phyloP scores from a whole-genome alignment of 2,329 filamentous ascomycete species.

The Pseudocercospora fuligena region DNA sequence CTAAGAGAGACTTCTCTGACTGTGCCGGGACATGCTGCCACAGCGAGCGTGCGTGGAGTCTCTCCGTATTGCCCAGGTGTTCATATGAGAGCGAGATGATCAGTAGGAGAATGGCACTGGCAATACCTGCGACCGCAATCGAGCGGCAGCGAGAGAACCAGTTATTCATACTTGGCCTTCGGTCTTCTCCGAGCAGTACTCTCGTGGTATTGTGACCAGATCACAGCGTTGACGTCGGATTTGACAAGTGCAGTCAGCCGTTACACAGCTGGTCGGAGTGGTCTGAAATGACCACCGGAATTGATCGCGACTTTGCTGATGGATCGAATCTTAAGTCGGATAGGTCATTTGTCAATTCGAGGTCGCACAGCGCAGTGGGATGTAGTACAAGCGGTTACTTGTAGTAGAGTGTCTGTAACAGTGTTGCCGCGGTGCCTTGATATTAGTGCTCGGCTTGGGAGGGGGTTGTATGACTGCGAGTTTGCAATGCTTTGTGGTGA shows the following conservation, averaged over 20 bases:
- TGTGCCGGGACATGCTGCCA: background rate
- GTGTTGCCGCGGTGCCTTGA: no score
- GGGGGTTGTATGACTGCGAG: no score
- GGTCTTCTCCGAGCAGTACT: background rate
- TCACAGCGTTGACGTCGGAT: background rate
- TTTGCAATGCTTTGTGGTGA: no score
- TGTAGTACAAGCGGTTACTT: background rate
- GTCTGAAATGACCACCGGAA: background rate
- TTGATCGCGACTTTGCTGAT: background rate
- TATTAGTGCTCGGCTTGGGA: no score
- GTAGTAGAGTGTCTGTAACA: no score
- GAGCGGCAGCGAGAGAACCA: background rate
- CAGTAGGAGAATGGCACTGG: background rate
- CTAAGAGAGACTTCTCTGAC: background rate
- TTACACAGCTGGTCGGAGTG: background rate
- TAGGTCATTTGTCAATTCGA: background rate
- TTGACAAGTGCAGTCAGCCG: background rate
- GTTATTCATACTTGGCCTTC: background rate
- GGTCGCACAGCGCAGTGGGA: background rate
- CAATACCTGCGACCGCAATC: background rate
- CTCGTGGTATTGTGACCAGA: constrained; percentile 1
- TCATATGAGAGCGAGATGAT: background rate
- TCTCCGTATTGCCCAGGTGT: background rate
- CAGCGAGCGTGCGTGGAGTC: background rate
- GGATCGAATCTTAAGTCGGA: background rate